phyloP scores from a whole-genome alignment of 169 alveolate genomes.

The Plasmodium gonderi region DNA sequence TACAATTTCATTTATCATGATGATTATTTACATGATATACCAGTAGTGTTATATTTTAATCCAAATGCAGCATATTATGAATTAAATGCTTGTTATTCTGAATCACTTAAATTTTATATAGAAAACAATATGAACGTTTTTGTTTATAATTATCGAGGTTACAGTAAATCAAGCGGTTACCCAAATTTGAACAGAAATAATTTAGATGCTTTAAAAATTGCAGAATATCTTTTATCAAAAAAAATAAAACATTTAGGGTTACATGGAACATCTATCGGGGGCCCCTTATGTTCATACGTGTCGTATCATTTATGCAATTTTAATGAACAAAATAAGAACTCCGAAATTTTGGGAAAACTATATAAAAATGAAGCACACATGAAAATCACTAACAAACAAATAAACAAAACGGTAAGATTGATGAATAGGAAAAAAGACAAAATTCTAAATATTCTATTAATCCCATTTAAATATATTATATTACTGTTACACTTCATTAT shows the following conservation, averaged over 20 bases:
- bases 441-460: constrained; percentile 12
- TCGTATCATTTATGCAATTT: constrained; percentile 63
- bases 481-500: constrained; percentile 30
- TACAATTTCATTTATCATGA: constrained; percentile 65
- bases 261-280: constrained; percentile 74
- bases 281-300: constrained; percentile 68
- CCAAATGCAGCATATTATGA: constrained; percentile 73
- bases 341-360: constrained; percentile 25
- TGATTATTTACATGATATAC: constrained; percentile 51
- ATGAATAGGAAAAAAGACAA: constrained; percentile 45
- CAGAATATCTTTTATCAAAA: constrained; percentile 60
- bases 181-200: constrained; percentile 69
- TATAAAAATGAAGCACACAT: constrained; percentile 39
- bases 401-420: constrained; percentile 17
- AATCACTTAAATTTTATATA: constrained; percentile 36
- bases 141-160: constrained; percentile 71
- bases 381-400: constrained; percentile 24
- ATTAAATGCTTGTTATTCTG: constrained; percentile 65
- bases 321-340: constrained; percentile 8
- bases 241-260: constrained; percentile 69
- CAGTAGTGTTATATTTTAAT: constrained; percentile 58
- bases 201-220: constrained; percentile 54
- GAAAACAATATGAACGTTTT: constrained; percentile 57
- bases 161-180: constrained; percentile 41
- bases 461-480: constrained; percentile 30